phyloP scores from a whole-genome alignment of 345 rosid species.

The Salix exigua region DNA sequence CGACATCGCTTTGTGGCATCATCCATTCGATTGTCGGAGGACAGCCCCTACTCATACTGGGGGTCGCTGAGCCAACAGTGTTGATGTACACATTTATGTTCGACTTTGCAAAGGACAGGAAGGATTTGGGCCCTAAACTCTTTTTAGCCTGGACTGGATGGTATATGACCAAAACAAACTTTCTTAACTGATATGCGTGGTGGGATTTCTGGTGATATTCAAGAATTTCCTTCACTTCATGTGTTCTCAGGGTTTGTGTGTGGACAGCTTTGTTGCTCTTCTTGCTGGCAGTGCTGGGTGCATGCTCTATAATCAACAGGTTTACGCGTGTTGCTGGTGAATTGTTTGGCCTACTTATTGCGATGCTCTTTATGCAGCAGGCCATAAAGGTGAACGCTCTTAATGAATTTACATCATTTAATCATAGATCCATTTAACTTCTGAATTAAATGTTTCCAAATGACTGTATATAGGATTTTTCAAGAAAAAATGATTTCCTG shows the following conservation, averaged over 20 bases:
- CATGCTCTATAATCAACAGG: constrained; percentile 88
- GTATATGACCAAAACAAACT: constrained; percentile 36
- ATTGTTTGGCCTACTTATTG: constrained; percentile 86
- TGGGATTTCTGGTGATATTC: constrained; percentile 5
- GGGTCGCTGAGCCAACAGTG: constrained; percentile 98
- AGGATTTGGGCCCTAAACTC: constrained; percentile 72
- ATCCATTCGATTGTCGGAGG: constrained; percentile 86
- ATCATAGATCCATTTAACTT: not conserved
- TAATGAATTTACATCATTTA: not conserved
- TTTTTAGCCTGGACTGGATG: constrained; percentile 96
- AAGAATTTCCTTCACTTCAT: constrained; percentile 1
- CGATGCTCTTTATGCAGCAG: constrained; percentile 93
- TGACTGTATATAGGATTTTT: not conserved
- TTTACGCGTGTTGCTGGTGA: constrained; percentile 94
- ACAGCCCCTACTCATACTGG: constrained; percentile 86
- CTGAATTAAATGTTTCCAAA: constrained; percentile 6
- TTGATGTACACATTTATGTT: constrained; percentile 96
- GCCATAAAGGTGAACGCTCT: constrained; percentile 66
- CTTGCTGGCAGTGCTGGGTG: constrained; percentile 78
- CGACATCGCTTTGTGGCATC: constrained; percentile 87
- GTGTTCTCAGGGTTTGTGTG: constrained; percentile 70
- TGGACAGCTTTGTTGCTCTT: constrained; percentile 91
- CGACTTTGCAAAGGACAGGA: constrained; percentile 72
- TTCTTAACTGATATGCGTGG: not conserved
- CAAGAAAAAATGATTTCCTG: not conserved